A percentile compares a stretch with the other conserved stretches of the same genome.
Evolutionary conservation across 2,329 filamentous ascomycete genomes (phyloP).

Genomic region (Sarocladium brachiariae): DNA sequence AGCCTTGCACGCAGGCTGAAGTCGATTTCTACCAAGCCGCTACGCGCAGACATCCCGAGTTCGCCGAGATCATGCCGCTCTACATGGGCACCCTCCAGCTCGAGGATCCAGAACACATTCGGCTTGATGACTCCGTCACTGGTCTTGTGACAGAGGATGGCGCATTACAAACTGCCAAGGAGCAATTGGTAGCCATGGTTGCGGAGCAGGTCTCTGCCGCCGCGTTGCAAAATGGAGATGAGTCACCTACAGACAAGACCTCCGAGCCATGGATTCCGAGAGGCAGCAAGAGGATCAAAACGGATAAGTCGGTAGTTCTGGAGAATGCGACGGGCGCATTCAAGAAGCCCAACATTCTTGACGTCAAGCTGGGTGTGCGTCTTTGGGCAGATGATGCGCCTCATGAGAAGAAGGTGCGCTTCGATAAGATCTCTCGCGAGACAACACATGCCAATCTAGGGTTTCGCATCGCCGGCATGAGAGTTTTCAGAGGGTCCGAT

Average conservation of each 20-base stretch:
- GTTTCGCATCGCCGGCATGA: slow-evolving; percentile 60
- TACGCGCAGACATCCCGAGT: slow-evolving; percentile 56
- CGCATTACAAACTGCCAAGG: slow-evolving; percentile 24
- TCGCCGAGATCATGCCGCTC: slow-evolving; percentile 74
- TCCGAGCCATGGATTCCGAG: slow-evolving; percentile 37
- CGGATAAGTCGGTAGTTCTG: slow-evolving; percentile 73
- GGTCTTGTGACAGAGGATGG: slow-evolving; percentile 34
- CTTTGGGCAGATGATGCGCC: slow-evolving; percentile 75
- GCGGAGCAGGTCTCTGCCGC: slow-evolving; percentile 23
- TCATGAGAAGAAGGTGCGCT: slow-evolving; percentile 50
- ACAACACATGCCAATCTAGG: slow-evolving; percentile 56
- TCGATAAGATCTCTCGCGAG: slow-evolving; percentile 50
- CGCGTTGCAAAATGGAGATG: slow-evolving; percentile 5
- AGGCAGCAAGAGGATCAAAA: slow-evolving; percentile 58
- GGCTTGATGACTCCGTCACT: slow-evolving; percentile 41
- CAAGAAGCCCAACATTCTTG: slow-evolving; percentile 79
- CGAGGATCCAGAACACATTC: slow-evolving; percentile 43
- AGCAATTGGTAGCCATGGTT: slow-evolving; percentile 27
- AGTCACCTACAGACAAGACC: slow-evolving; percentile 16
- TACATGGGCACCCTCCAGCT: slow-evolving; percentile 76
- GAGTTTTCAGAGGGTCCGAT: slow-evolving; percentile 51
- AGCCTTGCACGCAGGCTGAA: slow-evolving; percentile 82
- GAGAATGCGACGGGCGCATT: slow-evolving; percentile 80
- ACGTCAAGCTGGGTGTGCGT: slow-evolving; percentile 82
- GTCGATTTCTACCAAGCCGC: slow-evolving; percentile 84